Evolutionary conservation across 2,329 filamentous ascomycete genomes (phyloP).

Genomic region (Coleophoma crateriformis): DNA sequence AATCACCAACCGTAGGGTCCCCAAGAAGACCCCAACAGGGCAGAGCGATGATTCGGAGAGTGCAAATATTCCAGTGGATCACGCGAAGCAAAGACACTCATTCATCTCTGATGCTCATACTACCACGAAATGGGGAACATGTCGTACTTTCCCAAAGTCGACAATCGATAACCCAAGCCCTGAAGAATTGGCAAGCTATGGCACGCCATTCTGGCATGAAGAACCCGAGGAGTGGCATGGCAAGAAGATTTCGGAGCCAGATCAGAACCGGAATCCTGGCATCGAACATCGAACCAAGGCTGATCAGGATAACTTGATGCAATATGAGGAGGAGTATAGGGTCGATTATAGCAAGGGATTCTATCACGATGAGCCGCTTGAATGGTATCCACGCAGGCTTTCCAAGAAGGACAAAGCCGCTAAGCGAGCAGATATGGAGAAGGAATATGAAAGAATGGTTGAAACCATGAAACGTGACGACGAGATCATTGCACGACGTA

Average conservation of each 20-base stretch:
- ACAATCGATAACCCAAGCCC: not conserved
- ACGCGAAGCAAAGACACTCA: conserved; percentile 27
- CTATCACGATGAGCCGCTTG: conserved; percentile 22
- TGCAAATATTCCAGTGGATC: conserved; percentile 25
- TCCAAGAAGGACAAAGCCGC: conserved; percentile 10
- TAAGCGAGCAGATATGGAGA: conserved; percentile 11
- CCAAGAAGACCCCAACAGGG: conserved; percentile 6
- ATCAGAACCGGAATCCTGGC: not conserved
- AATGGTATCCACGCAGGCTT: not conserved
- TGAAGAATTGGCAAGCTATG: not conserved
- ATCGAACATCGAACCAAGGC: not conserved
- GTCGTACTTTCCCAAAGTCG: not conserved
- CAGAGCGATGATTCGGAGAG: not conserved
- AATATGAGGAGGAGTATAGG: not conserved
- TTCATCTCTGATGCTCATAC: not conserved
- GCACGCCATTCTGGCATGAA: not conserved
- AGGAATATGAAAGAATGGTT: not conserved
- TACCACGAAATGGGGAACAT: not conserved
- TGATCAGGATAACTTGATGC: not conserved
- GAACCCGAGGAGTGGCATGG: not conserved
- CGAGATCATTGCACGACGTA: not conserved
- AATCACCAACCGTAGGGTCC: conserved; percentile 51
- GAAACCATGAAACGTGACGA: not conserved
- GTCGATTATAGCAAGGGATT: conserved; percentile 30
- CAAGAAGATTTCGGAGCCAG: not conserved